Evolutionary conservation across 495 filamentous ascomycete genomes (phyloP), one percentile per base, ranked within the genome.

Genomic region (Penicillium psychrofluorescens): DNA sequence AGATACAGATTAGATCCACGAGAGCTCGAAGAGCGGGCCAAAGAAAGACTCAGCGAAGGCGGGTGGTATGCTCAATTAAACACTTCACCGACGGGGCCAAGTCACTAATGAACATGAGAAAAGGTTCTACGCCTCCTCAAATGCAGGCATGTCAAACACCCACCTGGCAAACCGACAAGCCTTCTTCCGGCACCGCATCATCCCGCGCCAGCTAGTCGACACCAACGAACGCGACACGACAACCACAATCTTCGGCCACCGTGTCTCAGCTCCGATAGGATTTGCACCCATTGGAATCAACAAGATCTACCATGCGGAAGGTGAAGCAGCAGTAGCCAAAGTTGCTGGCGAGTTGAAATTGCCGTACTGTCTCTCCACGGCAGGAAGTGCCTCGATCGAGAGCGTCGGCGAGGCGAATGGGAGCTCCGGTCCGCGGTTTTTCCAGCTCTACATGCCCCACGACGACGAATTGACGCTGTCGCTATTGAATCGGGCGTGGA

Each of bases 211-310:
- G 57, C 71, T 85, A 6, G 72, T 84, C 45, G 78, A 83, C 59
- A 84, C 80, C 12, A 78, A 73, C 48, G 49, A 46, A 12, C 72
- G 79, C 7, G 79, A 84, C 53, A 84, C 76, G 2, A 56, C 52
- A 4, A 77, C 78, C 28, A 59, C 55, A 9, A 80, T 86, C 45
- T 85, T 83, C 63, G 78, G 78, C 11, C 79, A 82, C 54, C 67
- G 64, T 29, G 73, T 80, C 35, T 63, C 68, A 7, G 77, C 78
- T 0, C 79, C 79, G 6, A 75, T 84, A 29, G 78, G 77, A 22
- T 81, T 86, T 50, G 79, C 81, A 0, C 82, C 80, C 0, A 77
- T 84, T 35, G 81, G 81, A 2, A 82, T 85, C 43, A 83, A 84
- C 59, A 70, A 70, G 31, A 85, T 83, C 50, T 84, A 83, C 60